Percentiles rank a stretch among this genome's conserved stretches.
Conservation (phyloP, 2,329 filamentous ascomycete species). For the Niveomyces coronatus region DNA sequence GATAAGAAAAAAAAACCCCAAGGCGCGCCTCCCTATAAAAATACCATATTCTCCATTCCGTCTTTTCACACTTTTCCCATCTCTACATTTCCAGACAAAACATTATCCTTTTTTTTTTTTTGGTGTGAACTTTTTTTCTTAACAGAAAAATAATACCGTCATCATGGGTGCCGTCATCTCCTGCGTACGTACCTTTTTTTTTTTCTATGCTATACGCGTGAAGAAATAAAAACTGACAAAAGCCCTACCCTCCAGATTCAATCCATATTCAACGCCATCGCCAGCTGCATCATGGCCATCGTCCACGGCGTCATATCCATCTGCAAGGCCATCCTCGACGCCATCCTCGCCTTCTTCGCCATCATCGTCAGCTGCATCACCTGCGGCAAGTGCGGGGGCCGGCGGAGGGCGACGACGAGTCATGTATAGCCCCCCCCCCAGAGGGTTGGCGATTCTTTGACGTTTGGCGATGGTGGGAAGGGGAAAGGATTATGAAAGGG, state of each 20-base stretch:
- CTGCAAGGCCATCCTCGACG: slow-evolving; percentile 56
- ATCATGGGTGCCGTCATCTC: slow-evolving; percentile 74
- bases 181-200: slow-evolving; percentile 51
- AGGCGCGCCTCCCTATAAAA: neutral
- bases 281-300: slow-evolving; percentile 55
- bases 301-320: slow-evolving; percentile 56
- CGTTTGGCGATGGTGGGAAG: neutral
- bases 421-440: no score
- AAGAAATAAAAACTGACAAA: neutral
- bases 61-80: neutral
- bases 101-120: neutral
- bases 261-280: slow-evolving; percentile 52
- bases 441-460: no score
- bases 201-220: neutral
- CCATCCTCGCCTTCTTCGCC: slow-evolving; percentile 52
- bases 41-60: neutral
- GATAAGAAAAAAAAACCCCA: neutral
- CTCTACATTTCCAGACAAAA: neutral
- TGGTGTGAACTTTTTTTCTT: neutral
- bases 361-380: slow-evolving; percentile 58
- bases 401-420: slow-evolving; percentile 18
- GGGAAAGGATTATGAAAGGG: neutral
- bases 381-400: slow-evolving; percentile 30
- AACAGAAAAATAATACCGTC: slow-evolving; percentile 13
- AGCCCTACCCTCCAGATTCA: slow-evolving; percentile 35